These are phyloP conservation scores for Tephrocybe sp. DNA, from an alignment of 768 basidiomycete genomes.

Conservation along the genomic window DNA sequence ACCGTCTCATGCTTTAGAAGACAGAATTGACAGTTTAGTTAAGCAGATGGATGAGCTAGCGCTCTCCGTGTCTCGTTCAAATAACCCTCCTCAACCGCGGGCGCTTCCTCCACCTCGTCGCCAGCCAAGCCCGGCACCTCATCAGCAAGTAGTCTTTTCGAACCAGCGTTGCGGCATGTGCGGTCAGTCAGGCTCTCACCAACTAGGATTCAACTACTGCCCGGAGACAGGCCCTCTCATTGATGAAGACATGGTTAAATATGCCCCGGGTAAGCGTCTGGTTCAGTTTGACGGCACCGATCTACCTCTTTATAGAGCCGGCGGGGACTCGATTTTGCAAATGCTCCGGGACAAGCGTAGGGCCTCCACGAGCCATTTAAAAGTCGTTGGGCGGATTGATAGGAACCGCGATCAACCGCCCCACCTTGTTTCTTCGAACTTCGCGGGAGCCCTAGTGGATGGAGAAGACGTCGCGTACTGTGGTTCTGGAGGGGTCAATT, in stretches of 20 bases:
- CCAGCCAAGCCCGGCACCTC: not conserved
- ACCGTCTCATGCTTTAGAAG: not conserved
- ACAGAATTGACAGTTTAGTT: not conserved
- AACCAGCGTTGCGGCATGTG: slow-evolving; percentile 17
- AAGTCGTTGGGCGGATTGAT: slow-evolving; percentile 3
- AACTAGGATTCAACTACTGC: slow-evolving; percentile 7
- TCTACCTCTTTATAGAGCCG: not conserved
- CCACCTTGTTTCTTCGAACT: slow-evolving; percentile 7
- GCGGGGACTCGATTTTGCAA: not conserved
- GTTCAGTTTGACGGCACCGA: slow-evolving; percentile 5
- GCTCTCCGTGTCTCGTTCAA: too few species aligned
- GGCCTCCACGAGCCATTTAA: slow-evolving; percentile 1
- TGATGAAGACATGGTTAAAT: slow-evolving; percentile 1
- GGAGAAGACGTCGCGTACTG: not conserved
- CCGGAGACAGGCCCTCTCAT: slow-evolving; percentile 7
- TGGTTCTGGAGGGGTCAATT: not conserved
- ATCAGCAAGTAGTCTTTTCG: too few species aligned
- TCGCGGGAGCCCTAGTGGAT: slow-evolving; percentile 4
- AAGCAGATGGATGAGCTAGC: not conserved
- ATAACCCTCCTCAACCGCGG: too few species aligned
- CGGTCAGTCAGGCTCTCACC: slow-evolving; percentile 3
- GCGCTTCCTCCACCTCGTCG: not conserved
- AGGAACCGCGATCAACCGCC: not conserved
- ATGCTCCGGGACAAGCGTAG: not conserved
- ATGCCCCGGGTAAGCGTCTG: not conserved